Percentiles rank a stretch among this genome's conserved stretches.
Conservation (phyloP, 2,329 filamentous ascomycete genomes). For the Aspergillus pseudoviridinutans region DNA sequence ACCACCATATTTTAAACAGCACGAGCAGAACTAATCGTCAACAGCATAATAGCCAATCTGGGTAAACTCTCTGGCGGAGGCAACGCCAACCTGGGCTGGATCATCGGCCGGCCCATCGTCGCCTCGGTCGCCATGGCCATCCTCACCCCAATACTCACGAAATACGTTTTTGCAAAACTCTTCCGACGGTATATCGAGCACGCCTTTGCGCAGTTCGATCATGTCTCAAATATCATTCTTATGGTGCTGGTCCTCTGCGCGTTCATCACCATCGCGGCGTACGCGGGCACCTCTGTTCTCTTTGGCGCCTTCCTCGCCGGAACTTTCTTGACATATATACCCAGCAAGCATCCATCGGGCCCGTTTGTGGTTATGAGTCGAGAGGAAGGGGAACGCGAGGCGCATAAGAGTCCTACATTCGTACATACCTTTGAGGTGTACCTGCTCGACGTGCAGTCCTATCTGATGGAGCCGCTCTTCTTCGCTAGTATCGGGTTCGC, state of each 20-base stretch:
- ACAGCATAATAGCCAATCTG: constrained; percentile 33
- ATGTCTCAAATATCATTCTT: constrained; percentile 32
- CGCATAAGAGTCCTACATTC: constrained; percentile 35
- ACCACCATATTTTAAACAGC: not conserved
- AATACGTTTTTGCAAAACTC: constrained; percentile 37
- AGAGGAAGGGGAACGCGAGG: constrained; percentile 31
- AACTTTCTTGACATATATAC: constrained; percentile 34
- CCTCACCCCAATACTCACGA: constrained; percentile 33
- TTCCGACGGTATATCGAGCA: constrained; percentile 34
- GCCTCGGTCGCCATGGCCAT: constrained; percentile 36
- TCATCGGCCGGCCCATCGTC: constrained; percentile 38
- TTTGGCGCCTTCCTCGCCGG: constrained; percentile 38
- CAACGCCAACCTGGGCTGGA: constrained; percentile 31
- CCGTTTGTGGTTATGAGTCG: constrained; percentile 35
- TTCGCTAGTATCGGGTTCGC: constrained; percentile 32
- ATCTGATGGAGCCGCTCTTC: constrained; percentile 31
- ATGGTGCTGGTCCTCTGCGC: constrained; percentile 33
- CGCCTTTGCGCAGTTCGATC: constrained; percentile 30
- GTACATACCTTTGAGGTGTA: constrained; percentile 39
- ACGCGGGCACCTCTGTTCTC: constrained; percentile 36
- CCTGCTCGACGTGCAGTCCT: constrained; percentile 31
- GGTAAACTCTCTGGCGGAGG: constrained; percentile 14
- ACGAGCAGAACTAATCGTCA: not conserved
- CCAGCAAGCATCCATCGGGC: constrained; percentile 32
- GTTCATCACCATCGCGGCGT: constrained; percentile 32